phyloP scores from a whole-genome alignment of 257 asterid species.

The Nicotiana otophora region DNA sequence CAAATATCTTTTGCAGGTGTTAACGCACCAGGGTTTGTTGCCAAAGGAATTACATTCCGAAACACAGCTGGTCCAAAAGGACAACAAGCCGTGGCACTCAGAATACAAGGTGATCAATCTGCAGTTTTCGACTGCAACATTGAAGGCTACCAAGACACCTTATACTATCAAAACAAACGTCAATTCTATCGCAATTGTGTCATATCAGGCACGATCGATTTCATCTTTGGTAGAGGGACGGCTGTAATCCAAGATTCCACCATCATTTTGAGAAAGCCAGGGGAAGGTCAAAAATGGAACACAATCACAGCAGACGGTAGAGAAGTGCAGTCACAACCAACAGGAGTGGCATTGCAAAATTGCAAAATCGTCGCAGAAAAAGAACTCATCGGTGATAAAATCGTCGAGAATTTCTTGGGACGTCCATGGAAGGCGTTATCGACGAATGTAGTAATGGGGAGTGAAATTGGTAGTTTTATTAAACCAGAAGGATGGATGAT shows the following conservation, averaged over 20 bases:
- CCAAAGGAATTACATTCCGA: slow-evolving; percentile 47
- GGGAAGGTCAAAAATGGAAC: slow-evolving; percentile 32
- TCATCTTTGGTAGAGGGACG: slow-evolving; percentile 64
- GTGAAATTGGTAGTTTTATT: slow-evolving; percentile 53
- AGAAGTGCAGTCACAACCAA: slow-evolving; percentile 19
- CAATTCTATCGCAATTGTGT: slow-evolving; percentile 64
- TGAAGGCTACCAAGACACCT: slow-evolving; percentile 60
- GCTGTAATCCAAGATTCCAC: slow-evolving; percentile 52
- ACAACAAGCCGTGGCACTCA: slow-evolving; percentile 67
- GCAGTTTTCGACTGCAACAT: slow-evolving; percentile 65
- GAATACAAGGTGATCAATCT: slow-evolving; percentile 35
- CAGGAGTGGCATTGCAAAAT: slow-evolving; percentile 56
- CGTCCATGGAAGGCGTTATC: slow-evolving; percentile 52
- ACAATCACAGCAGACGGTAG: slow-evolving; percentile 66
- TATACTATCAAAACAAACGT: slow-evolving; percentile 46
- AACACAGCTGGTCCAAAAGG: slow-evolving; percentile 64
- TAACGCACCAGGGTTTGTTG: slow-evolving; percentile 45
- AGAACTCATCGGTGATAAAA: slow-evolving; percentile 22
- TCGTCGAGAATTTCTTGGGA: slow-evolving; percentile 45
- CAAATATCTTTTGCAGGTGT: slow-evolving; percentile 18
- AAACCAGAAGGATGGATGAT: slow-evolving; percentile 44
- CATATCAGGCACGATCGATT: slow-evolving; percentile 66
- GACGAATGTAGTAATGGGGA: slow-evolving; percentile 48
- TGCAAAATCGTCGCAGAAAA: slow-evolving; percentile 53
- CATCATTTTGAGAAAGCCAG: slow-evolving; percentile 44